A percentile compares a stretch with the other conserved stretches of the same genome.
Evolutionary conservation across 371 early-diverging fungal genomes (phyloP).

Genomic region (Choanephora cucurbitarum): DNA sequence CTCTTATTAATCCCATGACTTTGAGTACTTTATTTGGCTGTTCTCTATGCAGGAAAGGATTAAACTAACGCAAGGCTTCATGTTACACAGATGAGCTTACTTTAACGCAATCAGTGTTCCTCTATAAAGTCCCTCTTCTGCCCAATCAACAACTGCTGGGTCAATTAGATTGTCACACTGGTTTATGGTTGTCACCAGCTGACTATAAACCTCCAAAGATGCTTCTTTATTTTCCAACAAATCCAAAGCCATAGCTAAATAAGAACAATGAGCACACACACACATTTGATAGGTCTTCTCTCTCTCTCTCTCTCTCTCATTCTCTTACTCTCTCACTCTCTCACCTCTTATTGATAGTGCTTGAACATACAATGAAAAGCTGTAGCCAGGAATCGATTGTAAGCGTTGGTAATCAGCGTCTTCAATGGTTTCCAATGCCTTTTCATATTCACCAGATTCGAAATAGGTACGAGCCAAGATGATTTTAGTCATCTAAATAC

Average conservation of each 20-base stretch:
- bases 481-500: conserved; percentile 38
- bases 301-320: not conserved
- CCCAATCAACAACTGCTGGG: conserved; percentile 62
- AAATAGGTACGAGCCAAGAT: conserved; percentile 43
- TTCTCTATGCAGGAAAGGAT: too few species aligned
- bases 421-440: conserved; percentile 27
- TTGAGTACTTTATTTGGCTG: not conserved
- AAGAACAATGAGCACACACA: too few species aligned
- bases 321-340: not conserved
- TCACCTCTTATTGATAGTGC: conserved; percentile 54
- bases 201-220: conserved; percentile 51
- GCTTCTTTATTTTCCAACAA: conserved; percentile 40
- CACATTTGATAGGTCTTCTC: too few species aligned
- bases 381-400: conserved; percentile 41
- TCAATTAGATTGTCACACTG: conserved; percentile 34
- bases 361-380: conserved; percentile 43
- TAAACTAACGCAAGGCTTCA: too few species aligned
- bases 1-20: conserved; percentile 47
- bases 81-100: conserved; percentile 36
- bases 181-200: conserved; percentile 35
- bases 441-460: conserved; percentile 34
- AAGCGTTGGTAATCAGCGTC: conserved; percentile 10
- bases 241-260: conserved; percentile 54
- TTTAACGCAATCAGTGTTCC: conserved; percentile 56
- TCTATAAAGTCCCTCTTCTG: conserved; percentile 71